Evolutionary conservation across 1,139 yeast genomes (phyloP).

Genomic region (Candida anutae): DNA sequence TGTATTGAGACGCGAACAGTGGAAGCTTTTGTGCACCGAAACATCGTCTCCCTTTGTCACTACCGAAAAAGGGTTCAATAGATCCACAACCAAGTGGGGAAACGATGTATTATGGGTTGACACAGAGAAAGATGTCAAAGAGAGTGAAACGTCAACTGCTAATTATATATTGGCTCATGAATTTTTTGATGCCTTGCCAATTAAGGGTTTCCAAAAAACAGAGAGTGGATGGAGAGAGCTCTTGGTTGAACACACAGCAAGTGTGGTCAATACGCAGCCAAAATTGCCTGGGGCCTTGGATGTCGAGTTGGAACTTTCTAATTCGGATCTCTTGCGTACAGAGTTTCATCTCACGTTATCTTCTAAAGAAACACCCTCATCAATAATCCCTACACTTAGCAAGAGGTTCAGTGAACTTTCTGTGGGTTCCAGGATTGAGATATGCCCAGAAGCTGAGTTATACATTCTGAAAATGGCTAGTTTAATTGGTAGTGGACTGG

Average conservation of each 20-base stretch:
- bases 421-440: conserved; percentile 55
- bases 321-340: conserved; percentile 16
- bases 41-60: conserved; percentile 8
- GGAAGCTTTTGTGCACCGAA: conserved; percentile 39
- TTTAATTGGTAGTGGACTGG: conserved; percentile 33
- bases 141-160: conserved; percentile 27
- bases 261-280: conserved; percentile 33
- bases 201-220: conserved; percentile 59
- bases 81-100: conserved; percentile 45
- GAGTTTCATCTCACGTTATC: conserved; percentile 55
- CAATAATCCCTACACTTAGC: conserved; percentile 48
- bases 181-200: conserved; percentile 82
- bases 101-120: conserved; percentile 61
- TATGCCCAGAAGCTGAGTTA: conserved; percentile 67
- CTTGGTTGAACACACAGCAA: conserved; percentile 48
- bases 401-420: conserved; percentile 49
- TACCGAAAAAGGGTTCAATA: conserved; percentile 25
- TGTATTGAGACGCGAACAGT: conserved; percentile 53
- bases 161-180: conserved; percentile 77
- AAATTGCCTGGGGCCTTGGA: conserved; percentile 14
- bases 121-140: conserved; percentile 49
- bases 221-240: conserved; percentile 72
- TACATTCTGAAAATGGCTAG: conserved; percentile 41
- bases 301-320: not conserved
- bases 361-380: conserved; percentile 57